Conservation (phyloP, 2,329 filamentous ascomycete genomes). For the Eutypa lata region DNA sequence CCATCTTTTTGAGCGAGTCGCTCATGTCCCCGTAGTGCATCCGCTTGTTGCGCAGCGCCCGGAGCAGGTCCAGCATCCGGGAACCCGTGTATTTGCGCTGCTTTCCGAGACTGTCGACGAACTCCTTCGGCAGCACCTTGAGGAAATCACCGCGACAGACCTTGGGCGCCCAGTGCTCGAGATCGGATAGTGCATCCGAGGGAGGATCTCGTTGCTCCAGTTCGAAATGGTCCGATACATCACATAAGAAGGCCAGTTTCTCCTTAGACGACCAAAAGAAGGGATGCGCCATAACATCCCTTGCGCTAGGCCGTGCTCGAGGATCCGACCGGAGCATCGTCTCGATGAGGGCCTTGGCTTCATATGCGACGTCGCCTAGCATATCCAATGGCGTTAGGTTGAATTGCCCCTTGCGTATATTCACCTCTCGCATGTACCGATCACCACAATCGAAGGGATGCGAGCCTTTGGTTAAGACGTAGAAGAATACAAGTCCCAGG, state of each 20-base stretch:
- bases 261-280: constrained; percentile 96
- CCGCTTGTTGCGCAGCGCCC: constrained; percentile 90
- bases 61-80: constrained; percentile 78
- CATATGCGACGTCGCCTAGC: constrained; percentile 79
- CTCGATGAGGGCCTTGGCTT: constrained; percentile 81
- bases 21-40: constrained; percentile 98
- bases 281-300: constrained; percentile 64
- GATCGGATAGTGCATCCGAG: constrained; percentile 60
- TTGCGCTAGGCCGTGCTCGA: constrained; percentile 46
- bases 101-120: constrained; percentile 86
- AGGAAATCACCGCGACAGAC: constrained; percentile 74
- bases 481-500: constrained; percentile 96
- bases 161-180: constrained; percentile 50
- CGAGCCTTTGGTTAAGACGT: constrained; percentile 87
- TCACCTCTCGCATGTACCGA: constrained; percentile 92
- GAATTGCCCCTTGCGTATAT: constrained; percentile 88
- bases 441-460: constrained; percentile 95
- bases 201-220: constrained; percentile 84
- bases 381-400: constrained; percentile 68
- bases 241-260: constrained; percentile 86
- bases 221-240: constrained; percentile 95
- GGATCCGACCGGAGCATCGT: constrained; percentile 73
- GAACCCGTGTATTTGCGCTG: constrained; percentile 91
- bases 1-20: constrained; percentile 64
- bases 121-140: constrained; percentile 69